Evolutionary conservation across 2,329 filamentous ascomycete genomes (phyloP).

Genomic region (Fusarium paranaense): DNA sequence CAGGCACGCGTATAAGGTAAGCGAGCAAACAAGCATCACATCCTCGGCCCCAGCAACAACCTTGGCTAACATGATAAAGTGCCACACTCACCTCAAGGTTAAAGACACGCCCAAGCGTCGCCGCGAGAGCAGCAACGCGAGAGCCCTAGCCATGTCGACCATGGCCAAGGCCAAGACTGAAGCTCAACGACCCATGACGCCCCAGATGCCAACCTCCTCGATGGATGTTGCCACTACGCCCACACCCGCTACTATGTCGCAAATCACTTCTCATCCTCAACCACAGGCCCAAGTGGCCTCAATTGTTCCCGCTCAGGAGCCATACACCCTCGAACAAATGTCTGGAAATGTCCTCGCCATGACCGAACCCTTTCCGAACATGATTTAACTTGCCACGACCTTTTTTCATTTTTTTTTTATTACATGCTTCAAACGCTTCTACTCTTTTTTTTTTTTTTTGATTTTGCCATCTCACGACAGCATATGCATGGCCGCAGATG

Average conservation of each 20-base stretch:
- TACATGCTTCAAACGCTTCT: slow-evolving; percentile 30
- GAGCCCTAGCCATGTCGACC: slow-evolving; percentile 54
- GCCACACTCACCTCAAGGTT: slow-evolving; percentile 77
- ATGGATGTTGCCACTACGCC: slow-evolving; percentile 40
- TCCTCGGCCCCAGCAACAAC: not conserved
- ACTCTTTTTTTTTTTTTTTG: slow-evolving; percentile 33
- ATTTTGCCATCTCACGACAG: slow-evolving; percentile 39
- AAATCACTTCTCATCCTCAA: slow-evolving; percentile 43
- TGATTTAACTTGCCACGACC: slow-evolving; percentile 42
- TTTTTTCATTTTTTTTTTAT: slow-evolving; percentile 15
- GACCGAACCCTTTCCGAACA: slow-evolving; percentile 44
- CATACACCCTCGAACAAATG: slow-evolving; percentile 37
- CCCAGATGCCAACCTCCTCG: slow-evolving; percentile 43
- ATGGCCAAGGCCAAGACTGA: slow-evolving; percentile 63
- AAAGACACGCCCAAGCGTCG: slow-evolving; percentile 77
- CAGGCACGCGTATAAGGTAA: slow-evolving; percentile 87
- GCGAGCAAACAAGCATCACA: slow-evolving; percentile 35
- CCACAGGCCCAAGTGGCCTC: slow-evolving; percentile 42
- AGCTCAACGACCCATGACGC: slow-evolving; percentile 50
- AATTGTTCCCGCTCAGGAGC: slow-evolving; percentile 32
- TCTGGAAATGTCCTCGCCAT: slow-evolving; percentile 40
- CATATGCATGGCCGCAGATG: slow-evolving; percentile 38
- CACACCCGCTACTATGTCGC: slow-evolving; percentile 44
- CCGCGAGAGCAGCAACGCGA: slow-evolving; percentile 69
- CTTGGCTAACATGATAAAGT: slow-evolving; percentile 57